These are phyloP conservation scores for Kodamaea arcana DNA, from an alignment of 1,139 yeast species.

Conservation along the genomic window DNA sequence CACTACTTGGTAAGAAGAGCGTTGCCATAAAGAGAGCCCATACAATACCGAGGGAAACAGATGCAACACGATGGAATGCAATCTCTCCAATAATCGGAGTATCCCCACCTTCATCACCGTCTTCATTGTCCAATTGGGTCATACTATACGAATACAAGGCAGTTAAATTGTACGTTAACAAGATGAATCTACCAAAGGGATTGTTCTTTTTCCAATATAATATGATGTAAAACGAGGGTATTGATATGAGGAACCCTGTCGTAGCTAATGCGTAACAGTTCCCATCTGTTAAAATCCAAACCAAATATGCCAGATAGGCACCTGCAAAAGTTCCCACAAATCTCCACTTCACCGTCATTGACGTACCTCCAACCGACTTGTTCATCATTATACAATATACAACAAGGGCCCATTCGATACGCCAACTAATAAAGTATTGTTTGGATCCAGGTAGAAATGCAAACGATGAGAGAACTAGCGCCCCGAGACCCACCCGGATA, in stretches of 20 bases:
- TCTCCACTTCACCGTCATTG: constrained; percentile 74
- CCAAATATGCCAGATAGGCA: constrained; percentile 53
- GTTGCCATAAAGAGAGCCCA: constrained; percentile 74
- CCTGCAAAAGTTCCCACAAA: constrained; percentile 75
- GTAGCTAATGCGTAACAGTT: constrained; percentile 51
- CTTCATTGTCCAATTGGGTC: constrained; percentile 56
- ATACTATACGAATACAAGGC: constrained; percentile 73
- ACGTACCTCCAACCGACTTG: constrained; percentile 82
- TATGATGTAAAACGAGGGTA: constrained; percentile 67
- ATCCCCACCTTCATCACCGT: constrained; percentile 69
- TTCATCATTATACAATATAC: constrained; percentile 83
- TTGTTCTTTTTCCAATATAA: constrained; percentile 61
- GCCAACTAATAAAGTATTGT: constrained; percentile 56
- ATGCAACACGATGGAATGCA: constrained; percentile 72
- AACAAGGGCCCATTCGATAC: constrained; percentile 83
- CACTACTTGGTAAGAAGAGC: constrained; percentile 69
- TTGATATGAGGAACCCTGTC: constrained; percentile 56
- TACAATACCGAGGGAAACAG: constrained; percentile 68
- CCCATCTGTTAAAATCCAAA: constrained; percentile 59
- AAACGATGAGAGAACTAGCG: constrained; percentile 59
- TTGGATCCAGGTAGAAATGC: constrained; percentile 63
- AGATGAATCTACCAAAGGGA: constrained; percentile 67
- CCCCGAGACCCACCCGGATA: constrained; percentile 74
- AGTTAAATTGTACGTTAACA: constrained; percentile 74
- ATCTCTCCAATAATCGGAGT: constrained; percentile 68